Percentiles rank a stretch among this genome's conserved stretches.
phyloP scores from a whole-genome alignment of 163 green algal species.

The Volvox carteri region DNA sequence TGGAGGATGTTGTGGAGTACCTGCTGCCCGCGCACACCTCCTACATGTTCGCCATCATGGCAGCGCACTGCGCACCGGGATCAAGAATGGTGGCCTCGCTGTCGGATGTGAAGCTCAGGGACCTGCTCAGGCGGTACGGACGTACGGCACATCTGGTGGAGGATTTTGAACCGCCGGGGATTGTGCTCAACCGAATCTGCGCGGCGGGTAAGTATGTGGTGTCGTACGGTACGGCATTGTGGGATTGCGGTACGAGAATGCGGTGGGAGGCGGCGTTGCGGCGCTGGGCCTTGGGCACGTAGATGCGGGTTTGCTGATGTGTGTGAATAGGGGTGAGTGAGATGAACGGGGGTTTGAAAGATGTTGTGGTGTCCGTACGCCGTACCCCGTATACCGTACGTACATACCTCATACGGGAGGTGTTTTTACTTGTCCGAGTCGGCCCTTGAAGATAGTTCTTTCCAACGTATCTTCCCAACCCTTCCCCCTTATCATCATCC shows the following conservation, averaged over 20 bases:
- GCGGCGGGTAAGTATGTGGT: conserved; percentile 16
- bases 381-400: no score
- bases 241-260: no score
- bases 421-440: no score
- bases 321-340: no score
- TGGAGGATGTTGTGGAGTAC: conserved; percentile 67
- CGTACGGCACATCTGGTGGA: conserved; percentile 62
- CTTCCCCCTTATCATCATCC: no score
- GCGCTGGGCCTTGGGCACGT: neutral
- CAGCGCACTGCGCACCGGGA: conserved; percentile 46
- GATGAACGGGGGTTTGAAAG: no score
- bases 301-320: neutral
- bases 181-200: conserved; percentile 58
- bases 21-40: conserved; percentile 54
- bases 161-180: conserved; percentile 61
- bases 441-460: no score
- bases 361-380: no score
- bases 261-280: no score
- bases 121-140: conserved; percentile 63
- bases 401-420: no score
- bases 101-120: conserved; percentile 57
- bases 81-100: conserved; percentile 50
- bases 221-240: no score
- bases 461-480: no score
- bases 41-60: conserved; percentile 58